These are phyloP conservation scores for Globisporangium cylindrosporum DNA, from an alignment of 352 stramenopile species.

Conservation along the genomic window DNA sequence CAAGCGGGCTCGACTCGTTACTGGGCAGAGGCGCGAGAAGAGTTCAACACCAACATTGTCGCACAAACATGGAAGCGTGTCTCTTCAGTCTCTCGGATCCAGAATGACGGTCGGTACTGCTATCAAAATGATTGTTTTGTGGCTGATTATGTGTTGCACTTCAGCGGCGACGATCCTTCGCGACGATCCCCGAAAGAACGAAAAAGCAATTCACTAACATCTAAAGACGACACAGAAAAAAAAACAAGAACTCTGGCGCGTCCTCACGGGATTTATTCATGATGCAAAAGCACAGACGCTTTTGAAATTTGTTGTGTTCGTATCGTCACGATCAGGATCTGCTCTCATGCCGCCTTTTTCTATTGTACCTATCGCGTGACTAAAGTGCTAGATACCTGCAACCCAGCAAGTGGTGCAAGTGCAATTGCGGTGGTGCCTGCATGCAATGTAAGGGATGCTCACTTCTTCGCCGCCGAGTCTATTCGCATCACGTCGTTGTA, in stretches of 20 bases:
- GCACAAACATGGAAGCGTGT: slow-evolving; percentile 7
- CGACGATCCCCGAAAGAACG: too few species aligned
- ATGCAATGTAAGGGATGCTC: neutral
- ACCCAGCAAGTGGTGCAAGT: neutral
- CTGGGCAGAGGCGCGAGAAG: neutral
- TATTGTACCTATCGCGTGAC: neutral
- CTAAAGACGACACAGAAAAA: neutral
- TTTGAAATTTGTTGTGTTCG: slow-evolving; percentile 7
- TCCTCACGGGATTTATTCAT: neutral
- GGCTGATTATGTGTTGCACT: neutral
- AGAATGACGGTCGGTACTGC: slow-evolving; percentile 12
- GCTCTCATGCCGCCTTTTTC: neutral
- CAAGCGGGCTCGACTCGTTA: too few species aligned
- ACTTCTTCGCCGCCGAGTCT: slow-evolving; percentile 3
- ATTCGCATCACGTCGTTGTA: slow-evolving; percentile 14
- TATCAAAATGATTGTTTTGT: slow-evolving; percentile 6
- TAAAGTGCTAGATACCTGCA: neutral
- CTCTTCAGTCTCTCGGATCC: slow-evolving; percentile 4
- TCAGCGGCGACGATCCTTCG: slow-evolving; percentile 3
- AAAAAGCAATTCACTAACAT: too few species aligned
- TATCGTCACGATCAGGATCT: neutral
- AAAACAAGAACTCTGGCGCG: slow-evolving; percentile 5
- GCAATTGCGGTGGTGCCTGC: neutral
- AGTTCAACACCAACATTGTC: neutral
- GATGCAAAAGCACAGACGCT: slow-evolving; percentile 1